Percentiles rank a stretch among this genome's conserved stretches.
Evolutionary conservation across 2,329 filamentous ascomycete species (phyloP).

Genomic region (Fusarium pininemorale): DNA sequence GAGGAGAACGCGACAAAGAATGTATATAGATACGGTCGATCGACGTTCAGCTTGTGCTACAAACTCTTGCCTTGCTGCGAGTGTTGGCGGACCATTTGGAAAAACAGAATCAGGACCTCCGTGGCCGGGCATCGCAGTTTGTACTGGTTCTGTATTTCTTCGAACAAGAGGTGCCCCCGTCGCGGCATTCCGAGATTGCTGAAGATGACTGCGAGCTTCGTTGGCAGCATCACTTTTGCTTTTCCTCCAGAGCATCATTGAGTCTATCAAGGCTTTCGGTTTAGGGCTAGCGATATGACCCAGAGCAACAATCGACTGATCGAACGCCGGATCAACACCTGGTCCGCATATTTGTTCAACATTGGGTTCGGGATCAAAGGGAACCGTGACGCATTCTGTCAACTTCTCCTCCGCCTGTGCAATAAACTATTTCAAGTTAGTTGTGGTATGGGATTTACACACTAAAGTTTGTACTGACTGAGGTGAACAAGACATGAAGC

Average conservation of each 20-base stretch:
- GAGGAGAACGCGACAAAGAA: conserved; percentile 91
- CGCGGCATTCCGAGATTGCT: conserved; percentile 57
- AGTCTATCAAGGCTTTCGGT: conserved; percentile 94
- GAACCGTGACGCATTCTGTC: conserved; percentile 82
- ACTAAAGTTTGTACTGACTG: conserved; percentile 61
- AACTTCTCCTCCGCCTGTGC: conserved; percentile 97
- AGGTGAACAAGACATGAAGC: conserved; percentile 93
- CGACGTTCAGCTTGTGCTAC: conserved; percentile 85
- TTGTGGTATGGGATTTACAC: not conserved
- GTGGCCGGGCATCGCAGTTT: conserved; percentile 48
- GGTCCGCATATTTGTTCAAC: conserved; percentile 92
- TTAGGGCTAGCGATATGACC: conserved; percentile 95
- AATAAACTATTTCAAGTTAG: conserved; percentile 72
- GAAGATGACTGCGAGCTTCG: conserved; percentile 68
- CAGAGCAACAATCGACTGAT: conserved; percentile 91
- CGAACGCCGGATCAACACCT: conserved; percentile 87
- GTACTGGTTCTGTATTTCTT: conserved; percentile 78
- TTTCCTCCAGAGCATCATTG: conserved; percentile 98
- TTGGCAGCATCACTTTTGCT: conserved; percentile 90
- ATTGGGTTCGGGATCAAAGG: conserved; percentile 81
- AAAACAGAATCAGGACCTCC: conserved; percentile 44
- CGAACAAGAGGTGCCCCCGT: conserved; percentile 65
- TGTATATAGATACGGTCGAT: conserved; percentile 94
- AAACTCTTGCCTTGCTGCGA: conserved; percentile 71
- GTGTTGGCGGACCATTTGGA: conserved; percentile 48